phyloP scores from a whole-genome alignment of 2,329 filamentous ascomycete genomes.

The Alternaria sp. region DNA sequence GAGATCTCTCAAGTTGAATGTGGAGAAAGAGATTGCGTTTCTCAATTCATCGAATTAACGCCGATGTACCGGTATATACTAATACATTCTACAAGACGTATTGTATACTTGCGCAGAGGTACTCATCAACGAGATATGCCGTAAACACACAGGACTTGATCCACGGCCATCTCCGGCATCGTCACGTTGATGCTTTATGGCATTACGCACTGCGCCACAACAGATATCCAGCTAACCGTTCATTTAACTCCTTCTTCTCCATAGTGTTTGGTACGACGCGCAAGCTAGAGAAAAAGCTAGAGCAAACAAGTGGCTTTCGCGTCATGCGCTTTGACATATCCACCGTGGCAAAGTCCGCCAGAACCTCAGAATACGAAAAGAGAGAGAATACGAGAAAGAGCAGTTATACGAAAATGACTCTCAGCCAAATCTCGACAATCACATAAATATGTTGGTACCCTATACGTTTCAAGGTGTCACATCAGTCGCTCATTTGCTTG shows the following conservation, averaged over 20 bases:
- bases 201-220: background rate
- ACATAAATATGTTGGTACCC: background rate
- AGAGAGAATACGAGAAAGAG: background rate
- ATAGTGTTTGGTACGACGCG: too few species aligned
- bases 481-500: background rate
- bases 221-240: background rate
- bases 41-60: too few species aligned
- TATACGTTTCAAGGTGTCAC: too few species aligned
- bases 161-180: background rate
- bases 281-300: background rate
- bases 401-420: background rate
- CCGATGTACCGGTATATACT: too few species aligned
- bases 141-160: background rate
- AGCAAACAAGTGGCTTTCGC: background rate
- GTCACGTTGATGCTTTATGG: background rate
- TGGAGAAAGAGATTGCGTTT: too few species aligned
- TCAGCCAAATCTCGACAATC: background rate
- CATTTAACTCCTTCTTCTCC: accelerated
- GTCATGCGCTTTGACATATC: background rate
- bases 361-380: background rate
- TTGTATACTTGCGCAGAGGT: too few species aligned
- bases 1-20: too few species aligned
- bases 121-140: too few species aligned
- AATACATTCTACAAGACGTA: too few species aligned
- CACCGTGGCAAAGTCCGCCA: background rate